These are phyloP conservation scores for Xylogone sp. DNA, from an alignment of 2,329 filamentous ascomycete genomes.

Conservation along the genomic window DNA sequence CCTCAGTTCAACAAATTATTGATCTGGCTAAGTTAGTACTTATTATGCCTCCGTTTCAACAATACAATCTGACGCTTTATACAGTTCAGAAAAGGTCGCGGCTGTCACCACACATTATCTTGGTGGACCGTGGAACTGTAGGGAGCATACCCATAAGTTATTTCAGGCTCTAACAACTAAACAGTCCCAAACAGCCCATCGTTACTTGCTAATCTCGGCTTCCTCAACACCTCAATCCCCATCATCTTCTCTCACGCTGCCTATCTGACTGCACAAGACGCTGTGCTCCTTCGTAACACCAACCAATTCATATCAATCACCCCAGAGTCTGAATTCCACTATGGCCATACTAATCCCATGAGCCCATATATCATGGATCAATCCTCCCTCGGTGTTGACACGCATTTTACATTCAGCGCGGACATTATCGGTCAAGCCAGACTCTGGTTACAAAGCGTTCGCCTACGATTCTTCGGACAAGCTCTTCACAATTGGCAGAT, in stretches of 20 bases:
- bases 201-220: slow-evolving; percentile 17
- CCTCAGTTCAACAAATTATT: background rate
- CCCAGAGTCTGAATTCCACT: slow-evolving; percentile 46
- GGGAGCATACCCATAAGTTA: slow-evolving; percentile 28
- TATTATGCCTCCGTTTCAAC: background rate
- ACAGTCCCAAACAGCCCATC: background rate
- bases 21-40: background rate
- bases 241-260: slow-evolving; percentile 38
- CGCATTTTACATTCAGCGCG: slow-evolving; percentile 25
- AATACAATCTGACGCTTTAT: slow-evolving; percentile 26
- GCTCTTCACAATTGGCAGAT: slow-evolving; percentile 38
- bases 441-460: slow-evolving; percentile 26
- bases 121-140: slow-evolving; percentile 17
- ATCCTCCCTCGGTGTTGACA: slow-evolving; percentile 30
- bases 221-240: slow-evolving; percentile 41
- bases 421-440: slow-evolving; percentile 31
- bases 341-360: slow-evolving; percentile 35
- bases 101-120: slow-evolving; percentile 38
- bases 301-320: slow-evolving; percentile 38
- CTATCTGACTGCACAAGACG: slow-evolving; percentile 28
- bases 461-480: slow-evolving; percentile 33
- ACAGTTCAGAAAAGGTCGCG: slow-evolving; percentile 35
- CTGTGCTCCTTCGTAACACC: slow-evolving; percentile 28
- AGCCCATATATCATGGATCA: slow-evolving; percentile 29
- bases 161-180: slow-evolving; percentile 32